Evolutionary conservation across 495 filamentous ascomycete genomes (phyloP).

Genomic region (Beverwykella pulmonaria): DNA sequence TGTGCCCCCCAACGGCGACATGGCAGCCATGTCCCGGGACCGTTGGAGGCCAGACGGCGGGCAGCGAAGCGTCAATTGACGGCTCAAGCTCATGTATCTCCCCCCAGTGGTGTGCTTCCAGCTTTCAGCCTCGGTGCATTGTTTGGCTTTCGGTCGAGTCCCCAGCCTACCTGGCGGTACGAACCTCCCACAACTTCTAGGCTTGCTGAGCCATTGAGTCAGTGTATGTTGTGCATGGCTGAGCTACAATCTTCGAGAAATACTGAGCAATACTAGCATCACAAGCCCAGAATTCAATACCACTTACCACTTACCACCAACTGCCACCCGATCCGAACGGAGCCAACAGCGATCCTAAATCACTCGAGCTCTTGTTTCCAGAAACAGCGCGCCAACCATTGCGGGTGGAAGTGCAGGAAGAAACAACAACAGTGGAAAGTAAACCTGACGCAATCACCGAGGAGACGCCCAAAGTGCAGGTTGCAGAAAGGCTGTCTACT

Average conservation of each 20-base stretch:
- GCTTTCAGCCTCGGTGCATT: constrained; percentile 23
- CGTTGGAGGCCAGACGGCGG: constrained; percentile 39
- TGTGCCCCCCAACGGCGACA: constrained; percentile 27
- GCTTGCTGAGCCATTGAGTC: neutral
- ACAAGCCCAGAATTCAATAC: neutral
- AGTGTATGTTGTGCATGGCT: constrained; percentile 16
- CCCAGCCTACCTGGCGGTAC: constrained; percentile 30
- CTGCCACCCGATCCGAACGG: neutral
- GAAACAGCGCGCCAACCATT: neutral
- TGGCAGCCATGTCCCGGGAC: constrained; percentile 43
- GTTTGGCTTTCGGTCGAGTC: constrained; percentile 15
- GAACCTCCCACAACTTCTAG: constrained; percentile 23
- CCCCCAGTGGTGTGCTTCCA: neutral
- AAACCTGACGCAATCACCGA: neutral
- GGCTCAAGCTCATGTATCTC: constrained; percentile 3
- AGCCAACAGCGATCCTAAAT: neutral
- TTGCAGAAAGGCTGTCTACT: neutral
- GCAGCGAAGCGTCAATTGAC: constrained; percentile 33
- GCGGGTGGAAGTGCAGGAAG: neutral
- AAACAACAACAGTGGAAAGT: neutral
- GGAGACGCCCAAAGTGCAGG: neutral
- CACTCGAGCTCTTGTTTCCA: neutral
- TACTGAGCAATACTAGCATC: neutral
- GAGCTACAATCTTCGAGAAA: neutral
- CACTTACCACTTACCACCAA: neutral